A percentile compares a stretch with the other conserved stretches of the same genome.
These are phyloP conservation scores for Podaxis sp. DNA, from an alignment of 768 basidiomycete species.

Conservation along the genomic window DNA sequence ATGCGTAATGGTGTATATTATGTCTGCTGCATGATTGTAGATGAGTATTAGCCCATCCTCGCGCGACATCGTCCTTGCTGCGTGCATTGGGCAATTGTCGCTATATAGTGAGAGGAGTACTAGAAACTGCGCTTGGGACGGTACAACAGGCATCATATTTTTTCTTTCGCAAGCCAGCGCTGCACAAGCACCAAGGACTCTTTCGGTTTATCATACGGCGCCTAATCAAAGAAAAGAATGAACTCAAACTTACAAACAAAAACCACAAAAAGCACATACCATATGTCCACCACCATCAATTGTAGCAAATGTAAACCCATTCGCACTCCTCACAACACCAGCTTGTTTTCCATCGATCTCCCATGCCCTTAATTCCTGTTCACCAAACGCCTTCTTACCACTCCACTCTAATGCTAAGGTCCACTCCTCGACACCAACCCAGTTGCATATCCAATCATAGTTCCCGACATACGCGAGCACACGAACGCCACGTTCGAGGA, in stretches of 20 bases:
- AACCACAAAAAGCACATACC: slow-evolving; percentile 34
- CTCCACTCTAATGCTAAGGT: slow-evolving; percentile 71
- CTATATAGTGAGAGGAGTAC: too few species aligned
- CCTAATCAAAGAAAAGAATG: slow-evolving; percentile 27
- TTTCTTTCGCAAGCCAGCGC: slow-evolving; percentile 41
- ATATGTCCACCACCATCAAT: slow-evolving; percentile 74
- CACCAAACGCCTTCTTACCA: slow-evolving; percentile 46
- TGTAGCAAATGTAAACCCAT: slow-evolving; percentile 63
- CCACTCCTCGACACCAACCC: slow-evolving; percentile 70
- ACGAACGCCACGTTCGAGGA: slow-evolving; percentile 71
- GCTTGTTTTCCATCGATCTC: slow-evolving; percentile 43
- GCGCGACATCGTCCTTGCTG: slow-evolving; percentile 87
- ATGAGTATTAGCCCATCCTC: slow-evolving; percentile 91
- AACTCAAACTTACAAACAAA: background rate
- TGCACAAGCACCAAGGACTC: slow-evolving; percentile 51
- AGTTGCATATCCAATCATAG: background rate
- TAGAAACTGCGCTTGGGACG: too few species aligned
- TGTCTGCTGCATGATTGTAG: slow-evolving; percentile 35
- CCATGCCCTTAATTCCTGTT: slow-evolving; percentile 56
- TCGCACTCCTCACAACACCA: slow-evolving; percentile 38
- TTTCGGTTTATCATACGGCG: slow-evolving; percentile 62
- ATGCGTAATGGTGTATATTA: background rate
- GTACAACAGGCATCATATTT: slow-evolving; percentile 6
- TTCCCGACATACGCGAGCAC: slow-evolving; percentile 52
- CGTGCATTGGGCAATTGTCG: slow-evolving; percentile 39